phyloP scores from a whole-genome alignment of 2,329 filamentous ascomycete genomes.

The Emergomyces africanus region DNA sequence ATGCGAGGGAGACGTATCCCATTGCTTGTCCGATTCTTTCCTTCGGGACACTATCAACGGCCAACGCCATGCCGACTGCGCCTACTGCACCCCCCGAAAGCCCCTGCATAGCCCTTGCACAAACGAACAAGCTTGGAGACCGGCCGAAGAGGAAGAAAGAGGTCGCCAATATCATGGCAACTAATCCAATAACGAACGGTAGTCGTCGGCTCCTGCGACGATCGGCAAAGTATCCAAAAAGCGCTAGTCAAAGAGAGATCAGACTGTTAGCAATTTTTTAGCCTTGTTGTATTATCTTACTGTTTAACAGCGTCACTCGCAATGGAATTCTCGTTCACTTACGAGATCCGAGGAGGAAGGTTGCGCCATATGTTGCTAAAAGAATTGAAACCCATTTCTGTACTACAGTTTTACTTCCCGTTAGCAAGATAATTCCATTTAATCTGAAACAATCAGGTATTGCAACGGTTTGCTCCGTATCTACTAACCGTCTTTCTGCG shows the following conservation, averaged over 20 bases:
- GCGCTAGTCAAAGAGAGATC: slow-evolving; percentile 8
- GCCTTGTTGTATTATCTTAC: not conserved
- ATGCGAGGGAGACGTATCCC: slow-evolving; percentile 39
- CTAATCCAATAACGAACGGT: slow-evolving; percentile 46
- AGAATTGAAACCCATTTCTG: slow-evolving; percentile 9
- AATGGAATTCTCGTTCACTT: not conserved
- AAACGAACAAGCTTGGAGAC: slow-evolving; percentile 34
- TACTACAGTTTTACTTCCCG: not conserved
- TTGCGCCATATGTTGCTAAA: slow-evolving; percentile 6
- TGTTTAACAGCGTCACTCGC: not conserved
- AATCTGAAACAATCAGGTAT: not conserved
- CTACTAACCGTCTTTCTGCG: not conserved
- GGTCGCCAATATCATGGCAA: slow-evolving; percentile 40
- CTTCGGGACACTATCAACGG: slow-evolving; percentile 45
- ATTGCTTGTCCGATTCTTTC: slow-evolving; percentile 48
- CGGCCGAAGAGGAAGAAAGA: slow-evolving; percentile 41
- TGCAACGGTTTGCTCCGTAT: not conserved
- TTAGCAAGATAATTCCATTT: not conserved
- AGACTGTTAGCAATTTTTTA: not conserved
- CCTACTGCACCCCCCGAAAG: slow-evolving; percentile 47
- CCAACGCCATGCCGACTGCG: slow-evolving; percentile 47
- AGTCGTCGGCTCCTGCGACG: slow-evolving; percentile 37
- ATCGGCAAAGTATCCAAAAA: slow-evolving; percentile 37
- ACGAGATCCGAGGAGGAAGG: slow-evolving; percentile 6
- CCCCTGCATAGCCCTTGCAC: slow-evolving; percentile 45